These are phyloP conservation scores for Ogataea paraovalis DNA, from an alignment of 805 yeast genomes.

Conservation along the genomic window DNA sequence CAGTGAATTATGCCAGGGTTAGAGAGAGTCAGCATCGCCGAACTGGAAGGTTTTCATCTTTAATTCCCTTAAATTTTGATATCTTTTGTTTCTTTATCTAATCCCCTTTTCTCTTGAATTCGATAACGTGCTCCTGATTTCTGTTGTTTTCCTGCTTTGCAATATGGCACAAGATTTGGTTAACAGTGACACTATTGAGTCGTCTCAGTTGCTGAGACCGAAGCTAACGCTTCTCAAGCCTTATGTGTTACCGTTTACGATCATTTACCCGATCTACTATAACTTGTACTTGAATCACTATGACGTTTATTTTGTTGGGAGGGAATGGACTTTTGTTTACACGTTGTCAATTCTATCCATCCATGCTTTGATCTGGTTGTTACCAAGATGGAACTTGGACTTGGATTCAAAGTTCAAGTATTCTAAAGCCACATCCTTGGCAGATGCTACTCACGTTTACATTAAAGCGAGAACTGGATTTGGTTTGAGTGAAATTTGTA, in stretches of 20 bases:
- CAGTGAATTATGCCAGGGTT: background rate
- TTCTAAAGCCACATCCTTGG: slow-evolving; percentile 42
- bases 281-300: slow-evolving; percentile 65
- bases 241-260: slow-evolving; percentile 77
- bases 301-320: slow-evolving; percentile 78
- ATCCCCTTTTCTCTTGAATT: no score
- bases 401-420: slow-evolving; percentile 71
- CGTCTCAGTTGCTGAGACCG: slow-evolving; percentile 72
- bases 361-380: slow-evolving; percentile 73
- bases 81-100: background rate
- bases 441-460: slow-evolving; percentile 67
- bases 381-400: slow-evolving; percentile 91
- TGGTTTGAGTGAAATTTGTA: slow-evolving; percentile 79
- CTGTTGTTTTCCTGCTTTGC: background rate
- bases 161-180: slow-evolving; percentile 41
- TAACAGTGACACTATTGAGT: slow-evolving; percentile 65
- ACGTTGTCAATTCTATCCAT: slow-evolving; percentile 68
- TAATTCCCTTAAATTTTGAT: background rate
- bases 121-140: background rate
- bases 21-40: background rate
- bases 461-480: slow-evolving; percentile 79
- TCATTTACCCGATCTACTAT: slow-evolving; percentile 69
- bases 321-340: slow-evolving; percentile 95
- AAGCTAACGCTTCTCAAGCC: slow-evolving; percentile 59
- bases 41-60: no score